Evolutionary conservation across 2,329 filamentous ascomycete genomes (phyloP), one percentile per base, ranked within the genome.

Genomic region (Thermothelomyces thermophilus): DNA sequence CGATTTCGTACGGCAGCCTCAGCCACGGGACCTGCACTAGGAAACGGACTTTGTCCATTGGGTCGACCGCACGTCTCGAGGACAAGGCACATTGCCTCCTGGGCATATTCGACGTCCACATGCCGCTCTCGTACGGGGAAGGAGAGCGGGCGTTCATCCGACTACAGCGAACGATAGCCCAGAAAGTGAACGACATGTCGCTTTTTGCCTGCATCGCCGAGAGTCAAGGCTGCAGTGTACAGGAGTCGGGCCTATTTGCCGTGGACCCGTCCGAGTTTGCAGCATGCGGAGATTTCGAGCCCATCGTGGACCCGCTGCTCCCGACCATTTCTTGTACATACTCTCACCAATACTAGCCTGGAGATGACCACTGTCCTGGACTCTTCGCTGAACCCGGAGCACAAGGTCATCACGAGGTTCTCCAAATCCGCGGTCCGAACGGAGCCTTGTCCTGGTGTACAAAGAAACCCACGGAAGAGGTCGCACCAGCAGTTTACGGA

Each of bases 281-380:
- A 3, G 35, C 35, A 5, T 44, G 40, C 19, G n/a, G 14, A 2
- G 17, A 14, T 1, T 16, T 52, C 6, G 6, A 1, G 10, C 24
- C 14, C 0, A 34, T 45, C n/a, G 14, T 20, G 2, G 35, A 52
- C 16, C 41, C 49, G 2, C 20, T 51, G 20, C 22, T 52, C n/a
- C 41, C 45, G 20, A 14, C n/a, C 3, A 41, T 45, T 2, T 48
- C 50, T 9, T 52, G 50, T 45, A 52, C 48, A 45, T 45, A 52
- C 31, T 28, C 41, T 48, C 20, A 48, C 45, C 6, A 52, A 52
- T 16, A 24, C 26, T 5, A 45, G 45, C 9, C n/a, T 52, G 3
- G 45, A 48, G 31, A 40, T 48, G 16, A 28, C 34, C 7, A 37
- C 43, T 13, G 33, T 33, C 2, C 13, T 46, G 22, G 43, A 30